Base-by-base conservation (phyloP, 805 yeast species). In the Yarrowia yakushimensis region DNA sequence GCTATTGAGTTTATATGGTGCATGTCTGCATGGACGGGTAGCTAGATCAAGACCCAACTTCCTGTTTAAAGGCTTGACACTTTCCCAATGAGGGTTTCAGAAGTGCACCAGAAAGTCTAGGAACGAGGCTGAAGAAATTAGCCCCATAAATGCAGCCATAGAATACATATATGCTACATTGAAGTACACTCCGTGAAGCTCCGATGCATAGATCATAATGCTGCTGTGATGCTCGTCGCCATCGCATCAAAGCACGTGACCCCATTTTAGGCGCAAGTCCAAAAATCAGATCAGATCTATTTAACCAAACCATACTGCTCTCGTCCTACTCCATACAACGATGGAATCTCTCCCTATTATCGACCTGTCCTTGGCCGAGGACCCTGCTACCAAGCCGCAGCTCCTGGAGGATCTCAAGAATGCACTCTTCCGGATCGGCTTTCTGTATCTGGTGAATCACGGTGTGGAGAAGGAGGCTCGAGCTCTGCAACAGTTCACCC, bases 361-460 rank as follows among this genome's bases (percentile, higher is more conserved):
- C 11, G 85, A 83, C 66, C 70, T 81, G 28, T 57, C 68, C 3
- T 68, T 72, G 48, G 84, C 82, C 0, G 67, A 71, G n/a, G 71
- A 76, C 63, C 77, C 81, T 1, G 68, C 45, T 0, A 77, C 80
- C n/a, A 78, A 76, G 64, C 76, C 77, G 0, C 70, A 73, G 66
- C 76, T 84, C 61, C 72, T 82, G 17, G 64, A 41, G 12, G 66
- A 68, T 20, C 69, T 72, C 34, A 63, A 78, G 68, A 63, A 79
- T 65, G 85, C 86, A 0, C 71, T 83, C n/a, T 77, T 83, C 62
- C 74, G 79, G 31, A 81, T 84, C 18, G 88, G 88, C 7, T 84
- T 84, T 66, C 70, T 84, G 37, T 76, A 82, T 43, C 70, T 83
- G 52, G 73, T 70, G 28, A 79, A 80, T 67, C 83, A 82, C 50